These are phyloP conservation scores for Spongispora temasekensis DNA, from an alignment of 1,284 basidiomycete species.

Conservation along the genomic window DNA sequence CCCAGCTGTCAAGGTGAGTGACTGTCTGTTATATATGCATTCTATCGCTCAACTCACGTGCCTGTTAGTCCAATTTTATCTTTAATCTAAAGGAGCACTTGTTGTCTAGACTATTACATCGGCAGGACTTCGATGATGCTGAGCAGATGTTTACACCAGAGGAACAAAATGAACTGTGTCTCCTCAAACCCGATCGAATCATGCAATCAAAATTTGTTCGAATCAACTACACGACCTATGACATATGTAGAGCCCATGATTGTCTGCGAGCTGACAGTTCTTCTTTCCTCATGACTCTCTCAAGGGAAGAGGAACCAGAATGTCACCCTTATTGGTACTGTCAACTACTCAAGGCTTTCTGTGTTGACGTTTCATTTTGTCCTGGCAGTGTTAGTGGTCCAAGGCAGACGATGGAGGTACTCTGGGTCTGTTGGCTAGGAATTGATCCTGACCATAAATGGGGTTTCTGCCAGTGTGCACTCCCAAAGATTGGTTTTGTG, in stretches of 20 bases:
- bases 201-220: conserved; percentile 4
- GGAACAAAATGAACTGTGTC: background rate
- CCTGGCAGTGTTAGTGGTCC: background rate
- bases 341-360: conserved; percentile 3
- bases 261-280: conserved; percentile 36
- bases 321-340: conserved; percentile 24
- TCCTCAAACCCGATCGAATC: background rate
- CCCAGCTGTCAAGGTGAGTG: background rate
- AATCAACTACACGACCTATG: conserved; percentile 11
- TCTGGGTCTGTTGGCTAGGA: conserved; percentile 18
- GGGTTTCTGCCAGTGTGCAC: conserved; percentile 1
- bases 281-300: conserved; percentile 36
- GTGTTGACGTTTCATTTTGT: background rate
- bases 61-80: background rate
- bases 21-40: background rate
- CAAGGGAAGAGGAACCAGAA: conserved; percentile 22
- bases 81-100: conserved; percentile 1
- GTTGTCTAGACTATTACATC: conserved; percentile 15
- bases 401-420: background rate
- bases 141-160: conserved; percentile 4
- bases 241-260: conserved; percentile 36
- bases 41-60: background rate
- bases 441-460: conserved; percentile 4
- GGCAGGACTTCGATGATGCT: conserved; percentile 10
- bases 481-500: conserved; percentile 19